These are phyloP conservation scores for Nannochloropsis gaditana DNA, from an alignment of 108 stramenopile species.

Conservation along the genomic window DNA sequence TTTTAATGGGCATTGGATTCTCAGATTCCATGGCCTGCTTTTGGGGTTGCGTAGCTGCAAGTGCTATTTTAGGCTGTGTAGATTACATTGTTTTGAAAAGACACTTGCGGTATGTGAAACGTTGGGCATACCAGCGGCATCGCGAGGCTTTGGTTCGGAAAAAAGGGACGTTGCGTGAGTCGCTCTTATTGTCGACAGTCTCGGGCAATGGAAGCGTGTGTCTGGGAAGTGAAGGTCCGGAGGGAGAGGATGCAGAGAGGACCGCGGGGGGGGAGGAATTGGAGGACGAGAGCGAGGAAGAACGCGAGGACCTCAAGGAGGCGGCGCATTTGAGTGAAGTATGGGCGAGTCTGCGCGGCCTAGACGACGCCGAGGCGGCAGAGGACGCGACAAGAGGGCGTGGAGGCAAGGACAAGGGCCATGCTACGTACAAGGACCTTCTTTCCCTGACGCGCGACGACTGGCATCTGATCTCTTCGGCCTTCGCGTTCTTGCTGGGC, in stretches of 20 bases:
- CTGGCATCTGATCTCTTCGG: constrained; percentile 33
- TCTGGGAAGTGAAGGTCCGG: too few relatives aligned
- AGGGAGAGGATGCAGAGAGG: not conserved
- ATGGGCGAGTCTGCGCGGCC: not conserved
- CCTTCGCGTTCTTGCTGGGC: constrained; percentile 29
- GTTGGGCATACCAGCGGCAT: not conserved
- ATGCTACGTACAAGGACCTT: constrained; percentile 31
- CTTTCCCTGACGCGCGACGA: constrained; percentile 27
- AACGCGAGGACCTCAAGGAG: not conserved
- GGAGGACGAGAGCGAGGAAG: not conserved
- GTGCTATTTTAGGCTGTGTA: not conserved
- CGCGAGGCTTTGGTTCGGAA: not conserved
- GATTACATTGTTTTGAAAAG: not conserved
- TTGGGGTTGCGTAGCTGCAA: constrained; percentile 4
- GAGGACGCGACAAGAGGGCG: not conserved
- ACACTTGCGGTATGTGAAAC: constrained; percentile 22
- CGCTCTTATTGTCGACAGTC: not conserved
- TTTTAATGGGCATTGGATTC: not conserved
- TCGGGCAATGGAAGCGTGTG: not conserved
- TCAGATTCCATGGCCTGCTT: not conserved
- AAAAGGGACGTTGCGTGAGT: not conserved
- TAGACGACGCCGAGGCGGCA: not conserved
- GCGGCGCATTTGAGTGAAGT: not conserved
- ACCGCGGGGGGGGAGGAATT: not conserved
- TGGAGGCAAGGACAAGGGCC: not conserved